Conservation (phyloP, 208 protist genomes). For the Leishmania guyanensis region DNA sequence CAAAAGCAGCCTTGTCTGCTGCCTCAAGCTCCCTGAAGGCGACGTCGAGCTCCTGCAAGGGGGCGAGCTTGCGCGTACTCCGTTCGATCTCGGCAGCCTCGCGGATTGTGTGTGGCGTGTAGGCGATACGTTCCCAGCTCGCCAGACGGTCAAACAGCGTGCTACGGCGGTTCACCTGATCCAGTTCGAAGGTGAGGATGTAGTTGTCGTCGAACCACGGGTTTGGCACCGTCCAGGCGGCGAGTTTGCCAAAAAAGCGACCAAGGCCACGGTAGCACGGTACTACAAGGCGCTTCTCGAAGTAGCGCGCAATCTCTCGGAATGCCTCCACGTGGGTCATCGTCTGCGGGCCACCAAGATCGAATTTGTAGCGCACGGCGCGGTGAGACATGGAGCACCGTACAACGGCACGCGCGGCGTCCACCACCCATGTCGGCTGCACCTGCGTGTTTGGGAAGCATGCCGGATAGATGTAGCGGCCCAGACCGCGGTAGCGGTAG, state of each 20-base stretch:
- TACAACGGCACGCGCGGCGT: constrained; percentile 86
- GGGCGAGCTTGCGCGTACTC: constrained; percentile 50
- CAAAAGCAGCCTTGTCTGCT: constrained; percentile 83
- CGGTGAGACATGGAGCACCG: constrained; percentile 81
- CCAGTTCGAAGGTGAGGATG: constrained; percentile 88
- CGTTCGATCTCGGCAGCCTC: constrained; percentile 78
- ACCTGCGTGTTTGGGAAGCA: constrained; percentile 87
- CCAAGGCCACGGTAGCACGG: constrained; percentile 86
- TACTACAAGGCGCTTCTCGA: constrained; percentile 73
- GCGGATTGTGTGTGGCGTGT: constrained; percentile 81
- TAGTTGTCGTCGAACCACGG: constrained; percentile 93
- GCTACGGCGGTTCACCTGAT: constrained; percentile 91
- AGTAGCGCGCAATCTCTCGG: constrained; percentile 72
- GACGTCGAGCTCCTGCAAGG: constrained; percentile 79
- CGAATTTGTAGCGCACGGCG: constrained; percentile 91
- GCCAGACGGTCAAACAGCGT: constrained; percentile 89
- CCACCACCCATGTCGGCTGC: constrained; percentile 93
- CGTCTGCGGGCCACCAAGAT: constrained; percentile 91
- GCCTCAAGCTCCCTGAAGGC: constrained; percentile 73
- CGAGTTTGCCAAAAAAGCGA: constrained; percentile 86
- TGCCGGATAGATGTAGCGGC: constrained; percentile 89
- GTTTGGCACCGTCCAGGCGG: constrained; percentile 79
- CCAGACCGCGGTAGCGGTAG: constrained; percentile 91
- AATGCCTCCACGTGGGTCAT: constrained; percentile 85
- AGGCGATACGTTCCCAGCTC: constrained; percentile 87